These are phyloP conservation scores for Chloris gayana DNA, from an alignment of 176 grass and related monocot genomes.

Conservation along the genomic window DNA sequence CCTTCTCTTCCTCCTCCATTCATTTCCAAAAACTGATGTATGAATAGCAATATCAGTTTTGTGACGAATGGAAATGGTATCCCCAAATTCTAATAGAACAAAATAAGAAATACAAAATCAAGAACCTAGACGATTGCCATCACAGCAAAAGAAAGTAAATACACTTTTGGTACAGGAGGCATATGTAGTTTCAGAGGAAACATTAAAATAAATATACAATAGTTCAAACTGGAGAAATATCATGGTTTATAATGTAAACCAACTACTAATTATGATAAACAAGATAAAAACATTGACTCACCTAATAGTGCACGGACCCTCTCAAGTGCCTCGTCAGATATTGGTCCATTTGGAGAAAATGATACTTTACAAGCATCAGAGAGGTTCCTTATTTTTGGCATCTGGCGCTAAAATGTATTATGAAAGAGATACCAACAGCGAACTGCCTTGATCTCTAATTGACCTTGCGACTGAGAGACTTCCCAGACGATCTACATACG, in stretches of 20 bases:
- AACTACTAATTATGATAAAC: background rate
- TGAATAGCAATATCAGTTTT: background rate
- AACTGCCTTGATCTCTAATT: slow-evolving; percentile 35
- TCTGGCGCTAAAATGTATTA: slow-evolving; percentile 46
- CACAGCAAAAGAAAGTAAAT: background rate
- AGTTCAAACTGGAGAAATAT: background rate
- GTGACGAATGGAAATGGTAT: background rate
- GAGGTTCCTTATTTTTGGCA: slow-evolving; percentile 87
- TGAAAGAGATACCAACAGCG: slow-evolving; percentile 11
- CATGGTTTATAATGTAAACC: background rate
- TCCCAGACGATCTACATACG: slow-evolving; percentile 14
- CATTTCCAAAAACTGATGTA: background rate
- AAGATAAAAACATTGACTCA: slow-evolving; percentile 42
- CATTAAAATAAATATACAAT: background rate
- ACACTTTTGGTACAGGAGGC: background rate
- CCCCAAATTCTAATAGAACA: background rate
- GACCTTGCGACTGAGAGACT: slow-evolving; percentile 7
- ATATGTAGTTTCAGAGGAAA: background rate
- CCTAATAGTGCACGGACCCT: slow-evolving; percentile 82
- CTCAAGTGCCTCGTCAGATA: slow-evolving; percentile 88
- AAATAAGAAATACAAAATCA: background rate
- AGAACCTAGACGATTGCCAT: background rate
- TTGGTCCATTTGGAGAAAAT: slow-evolving; percentile 78
- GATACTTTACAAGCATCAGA: slow-evolving; percentile 78
- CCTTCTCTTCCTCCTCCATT: background rate